Base-by-base conservation (phyloP, 805 yeast species). In the Scheffersomyces amazonensis region DNA sequence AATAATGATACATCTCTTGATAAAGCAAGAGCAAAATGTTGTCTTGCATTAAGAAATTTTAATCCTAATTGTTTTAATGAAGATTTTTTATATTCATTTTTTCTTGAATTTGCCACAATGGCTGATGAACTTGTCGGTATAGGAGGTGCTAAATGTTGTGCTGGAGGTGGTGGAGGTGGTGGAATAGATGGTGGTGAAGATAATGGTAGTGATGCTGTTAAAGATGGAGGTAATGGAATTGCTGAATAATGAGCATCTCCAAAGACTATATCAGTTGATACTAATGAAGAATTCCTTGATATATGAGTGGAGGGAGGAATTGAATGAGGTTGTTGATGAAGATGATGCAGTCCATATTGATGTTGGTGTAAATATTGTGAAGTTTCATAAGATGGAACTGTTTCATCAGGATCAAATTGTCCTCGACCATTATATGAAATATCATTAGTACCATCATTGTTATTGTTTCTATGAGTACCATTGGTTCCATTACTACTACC, bases 1-100 rank as follows among this genome's bases (percentile, higher is more conserved):
- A 83, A 59, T 4, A 89, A 65, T 2, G 95, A 86, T 20, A 87
- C 65, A 49, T 87, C 93, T 34, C 95, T 69, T 47, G 91, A 83
- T n/a, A 81, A 60, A 0, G 93, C 89, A 43, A 87, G 69, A 4
- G 83, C 72, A 42, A 85, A 72, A 55, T 87, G 93, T 50, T 87
- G 89, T 44, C 79, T 73, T 1, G 93, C 86, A 42, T 82, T 82
- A 44, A 87, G 64, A 46, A 87, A 78, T 46, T 78, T 79, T 40
- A 87, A 66, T 0, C 95, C 91, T 16, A 86, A 58, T 21, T 72
- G 67, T 54, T 85, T 84, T 32, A 67, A 50, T 19, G 59, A 42
- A 9, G 54, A 50, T n/a, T 18, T 29, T 36, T 31, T 34, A 12
- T 13, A 27, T 27, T 27, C 30, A 13, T 12, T 19, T 36, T 11